A percentile compares a stretch with the other conserved stretches of the same genome.
Evolutionary conservation across 768 basidiomycete species (phyloP).

Genomic region (Podaxis sp.): DNA sequence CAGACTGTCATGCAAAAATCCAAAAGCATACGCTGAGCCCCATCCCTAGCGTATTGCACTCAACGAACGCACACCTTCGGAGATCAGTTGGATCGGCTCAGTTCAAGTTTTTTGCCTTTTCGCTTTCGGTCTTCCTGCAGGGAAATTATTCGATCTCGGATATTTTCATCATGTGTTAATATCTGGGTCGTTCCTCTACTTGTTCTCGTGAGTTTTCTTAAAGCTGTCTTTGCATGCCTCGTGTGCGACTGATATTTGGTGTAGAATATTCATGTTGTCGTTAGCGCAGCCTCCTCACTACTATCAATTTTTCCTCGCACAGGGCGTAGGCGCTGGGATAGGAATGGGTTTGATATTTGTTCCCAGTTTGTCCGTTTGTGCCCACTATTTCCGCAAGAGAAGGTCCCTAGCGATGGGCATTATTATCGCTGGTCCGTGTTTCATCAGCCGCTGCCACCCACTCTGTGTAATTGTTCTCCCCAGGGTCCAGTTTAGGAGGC

Average conservation of each 20-base stretch:
- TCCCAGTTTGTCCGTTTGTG: conserved; percentile 48
- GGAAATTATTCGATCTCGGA: conserved; percentile 46
- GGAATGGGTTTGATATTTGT: conserved; percentile 56
- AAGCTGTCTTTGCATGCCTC: neutral
- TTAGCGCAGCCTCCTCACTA: conserved; percentile 44
- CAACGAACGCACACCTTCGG: conserved; percentile 36
- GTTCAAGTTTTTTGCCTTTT: conserved; percentile 50
- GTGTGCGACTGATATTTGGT: neutral
- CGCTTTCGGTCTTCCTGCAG: conserved; percentile 41
- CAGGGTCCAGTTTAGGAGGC: conserved; percentile 47
- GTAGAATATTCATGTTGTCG: conserved; percentile 50
- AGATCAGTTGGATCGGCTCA: conserved; percentile 51
- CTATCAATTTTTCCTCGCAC: conserved; percentile 52
- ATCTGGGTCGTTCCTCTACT: conserved; percentile 36
- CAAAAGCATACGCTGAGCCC: neutral
- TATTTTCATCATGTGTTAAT: conserved; percentile 45
- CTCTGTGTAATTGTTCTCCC: conserved; percentile 6
- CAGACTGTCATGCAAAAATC: neutral
- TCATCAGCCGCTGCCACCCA: neutral
- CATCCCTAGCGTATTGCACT: conserved; percentile 32
- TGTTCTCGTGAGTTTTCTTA: conserved; percentile 36
- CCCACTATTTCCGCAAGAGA: conserved; percentile 49
- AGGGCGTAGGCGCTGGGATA: conserved; percentile 56
- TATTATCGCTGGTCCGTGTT: conserved; percentile 42
- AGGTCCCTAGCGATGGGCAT: conserved; percentile 56